Base-by-base conservation (phyloP, 1,139 yeast species). In the Candida dubliniensis region DNA sequence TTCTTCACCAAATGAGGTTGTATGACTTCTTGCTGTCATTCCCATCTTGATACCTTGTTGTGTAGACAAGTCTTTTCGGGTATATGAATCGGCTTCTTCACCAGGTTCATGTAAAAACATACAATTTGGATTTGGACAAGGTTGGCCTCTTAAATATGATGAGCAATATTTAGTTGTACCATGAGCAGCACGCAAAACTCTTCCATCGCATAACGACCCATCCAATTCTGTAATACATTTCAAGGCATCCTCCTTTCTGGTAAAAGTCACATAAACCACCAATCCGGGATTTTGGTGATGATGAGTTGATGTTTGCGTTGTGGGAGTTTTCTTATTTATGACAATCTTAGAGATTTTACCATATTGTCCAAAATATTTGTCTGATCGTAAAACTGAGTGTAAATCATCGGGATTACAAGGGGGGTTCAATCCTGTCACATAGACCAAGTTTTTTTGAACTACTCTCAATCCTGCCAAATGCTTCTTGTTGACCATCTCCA, bases 91-190 rank as follows among this genome's bases (percentile, higher is more conserved):
- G 1, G 98, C 98, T 64, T 95, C 99, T 69, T 95, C 99, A 48
- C 99, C 99, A 2, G 99, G 99, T 65, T 95, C 99, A 63, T 95
- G 99, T 57, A 95, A 76, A 60, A 93, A 95, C 99, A 95, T 95
- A 76, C 99, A 95, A 62, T 90, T 90, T 49, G 99, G 99, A 66
- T 95, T 95, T 48, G 96, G 99, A 68, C 99, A 95, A 15, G 95
- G 84, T 63, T 89, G 96, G 34, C 97, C 97, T 52, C 98, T 79
- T 52, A 95, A 74, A 62, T 95, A 95, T 2, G 96, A 86, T 12
- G 96, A 89, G 65, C 99, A 95, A 69, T 95, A 95, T 66, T 95
- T 95, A 11, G 99, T 95, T 3, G 99, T 95, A 59, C 99, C 99
- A 64, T 91, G 96, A 0, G 99, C 98, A 12, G 99, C 99, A 48